Percentiles rank a stretch among this genome's conserved stretches.
These are phyloP conservation scores for Kondoa subrosea DNA, from an alignment of 768 basidiomycete species.

Conservation along the genomic window DNA sequence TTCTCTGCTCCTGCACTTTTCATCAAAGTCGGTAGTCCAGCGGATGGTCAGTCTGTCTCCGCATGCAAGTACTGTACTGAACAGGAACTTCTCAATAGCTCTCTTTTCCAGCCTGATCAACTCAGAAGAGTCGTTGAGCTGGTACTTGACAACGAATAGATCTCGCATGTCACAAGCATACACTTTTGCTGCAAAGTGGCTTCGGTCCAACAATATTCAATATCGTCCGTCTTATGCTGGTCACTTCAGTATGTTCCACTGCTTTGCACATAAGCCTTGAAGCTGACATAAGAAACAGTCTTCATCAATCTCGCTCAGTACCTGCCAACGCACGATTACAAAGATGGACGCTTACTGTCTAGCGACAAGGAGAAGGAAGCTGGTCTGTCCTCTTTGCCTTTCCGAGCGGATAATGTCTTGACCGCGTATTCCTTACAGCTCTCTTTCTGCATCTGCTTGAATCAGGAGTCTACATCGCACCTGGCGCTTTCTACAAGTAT, in stretches of 20 bases:
- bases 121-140: slow-evolving; percentile 17
- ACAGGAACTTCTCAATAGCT: slow-evolving; percentile 12
- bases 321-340: slow-evolving; percentile 9
- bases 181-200: slow-evolving; percentile 16
- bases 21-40: slow-evolving; percentile 26
- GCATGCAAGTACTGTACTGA: not conserved
- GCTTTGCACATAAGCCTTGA: slow-evolving; percentile 16
- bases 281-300: slow-evolving; percentile 24
- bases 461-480: slow-evolving; percentile 13
- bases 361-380: slow-evolving; percentile 14
- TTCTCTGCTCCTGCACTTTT: slow-evolving; percentile 23
- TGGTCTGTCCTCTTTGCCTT: not conserved
- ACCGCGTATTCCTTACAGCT: not conserved
- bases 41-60: slow-evolving; percentile 12
- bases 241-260: not conserved
- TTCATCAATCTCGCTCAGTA: slow-evolving; percentile 20
- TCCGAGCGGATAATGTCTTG: not conserved
- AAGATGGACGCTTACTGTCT: not conserved
- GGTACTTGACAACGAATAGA: slow-evolving; percentile 22
- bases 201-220: slow-evolving; percentile 17
- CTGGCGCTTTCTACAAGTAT: slow-evolving; percentile 11
- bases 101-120: slow-evolving; percentile 24
- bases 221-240: not conserved
- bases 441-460: slow-evolving; percentile 13
- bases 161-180: slow-evolving; percentile 18